Conservation (phyloP, 306 rosid genomes). For the Prinsepia uniflora region DNA sequence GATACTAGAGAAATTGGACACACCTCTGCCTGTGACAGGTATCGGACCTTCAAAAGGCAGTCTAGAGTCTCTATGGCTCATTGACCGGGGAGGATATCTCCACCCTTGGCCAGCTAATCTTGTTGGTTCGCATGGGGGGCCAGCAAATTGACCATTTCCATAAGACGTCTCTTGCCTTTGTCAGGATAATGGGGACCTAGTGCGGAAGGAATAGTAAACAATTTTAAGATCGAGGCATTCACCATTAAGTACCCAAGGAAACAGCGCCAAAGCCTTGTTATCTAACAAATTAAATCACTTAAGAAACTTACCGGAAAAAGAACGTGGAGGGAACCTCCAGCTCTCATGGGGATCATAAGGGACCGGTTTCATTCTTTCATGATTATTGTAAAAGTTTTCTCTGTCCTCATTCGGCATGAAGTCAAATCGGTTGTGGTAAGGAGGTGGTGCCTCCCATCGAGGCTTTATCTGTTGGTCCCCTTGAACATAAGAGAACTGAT, state of each 20-base stretch:
- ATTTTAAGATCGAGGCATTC: slow-evolving; percentile 9
- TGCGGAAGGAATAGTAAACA: slow-evolving; percentile 14
- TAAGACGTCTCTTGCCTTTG: slow-evolving; percentile 38
- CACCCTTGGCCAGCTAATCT: slow-evolving; percentile 65
- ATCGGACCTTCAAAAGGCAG: slow-evolving; percentile 79
- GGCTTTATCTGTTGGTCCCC: slow-evolving; percentile 61
- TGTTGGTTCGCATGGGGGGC: slow-evolving; percentile 69
- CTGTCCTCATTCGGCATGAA: slow-evolving; percentile 56
- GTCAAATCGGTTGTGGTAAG: slow-evolving; percentile 62
- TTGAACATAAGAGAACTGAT: slow-evolving; percentile 72
- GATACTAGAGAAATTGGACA: background rate
- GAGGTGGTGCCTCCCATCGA: slow-evolving; percentile 55
- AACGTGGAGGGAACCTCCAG: slow-evolving; percentile 66
- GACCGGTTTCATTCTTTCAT: slow-evolving; percentile 74
- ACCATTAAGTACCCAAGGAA: slow-evolving; percentile 13
- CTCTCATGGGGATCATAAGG: slow-evolving; percentile 55
- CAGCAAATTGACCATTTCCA: slow-evolving; percentile 49
- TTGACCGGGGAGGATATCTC: slow-evolving; percentile 72
- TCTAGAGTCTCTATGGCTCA: slow-evolving; percentile 60
- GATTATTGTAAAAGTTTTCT: slow-evolving; percentile 66
- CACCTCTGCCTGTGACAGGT: slow-evolving; percentile 71
- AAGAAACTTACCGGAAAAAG: slow-evolving; percentile 48
- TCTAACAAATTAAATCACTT: background rate
- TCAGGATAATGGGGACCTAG: slow-evolving; percentile 68
- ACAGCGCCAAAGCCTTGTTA: background rate